Evolutionary conservation across 192 early-diverging fungal species (phyloP), one percentile per base, ranked within the genome.

Genomic region (Backusella australiensis): DNA sequence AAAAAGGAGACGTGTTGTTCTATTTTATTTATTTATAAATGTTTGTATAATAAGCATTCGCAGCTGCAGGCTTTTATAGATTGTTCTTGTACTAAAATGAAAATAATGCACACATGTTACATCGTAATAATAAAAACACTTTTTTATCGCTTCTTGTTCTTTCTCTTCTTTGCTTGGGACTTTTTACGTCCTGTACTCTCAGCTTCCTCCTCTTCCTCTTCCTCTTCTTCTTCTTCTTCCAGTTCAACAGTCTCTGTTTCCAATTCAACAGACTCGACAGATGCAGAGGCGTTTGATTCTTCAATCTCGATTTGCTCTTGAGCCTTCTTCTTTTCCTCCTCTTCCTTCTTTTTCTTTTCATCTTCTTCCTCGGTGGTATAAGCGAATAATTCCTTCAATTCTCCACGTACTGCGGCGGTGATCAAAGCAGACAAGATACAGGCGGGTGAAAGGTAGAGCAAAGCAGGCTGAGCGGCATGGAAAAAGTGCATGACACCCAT

Each of bases 381-480:
- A 4, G 77, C 84, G 68, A 95, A 90, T 21, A 94, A 81, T 15
- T 85, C 86, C 41, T 82, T 86, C 26, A 95, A 36, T 83, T 95
- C 91, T 73, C 93, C 92, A 44, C 93, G 90, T 19, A 79, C 74
- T n/a, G 83, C 67, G 6, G 89, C 94, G 15, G 87, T 90, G 2
- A 90, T 26, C 35, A 98, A 76, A 4, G 92, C 91, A 7, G 96
- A 95, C 14, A 98, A 72, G 69, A 95, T 98, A 77, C 97, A 99
- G 3, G 97, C 97, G 0, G 97, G 97, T 4, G 97, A 98, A 56
- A 99, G 90, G 74, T 99, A 99, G 59, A 99, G 86, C 8, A 99
- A 85, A 6, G 97, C 97, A 6, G 97, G 97, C 89, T 99, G 97
- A 5, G 97, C 97, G 11, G 95, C 93, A 80, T 97, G 88, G 88